These are phyloP conservation scores for Phialocephala subalpina DNA, from an alignment of 2,329 filamentous ascomycete genomes.

Conservation along the genomic window DNA sequence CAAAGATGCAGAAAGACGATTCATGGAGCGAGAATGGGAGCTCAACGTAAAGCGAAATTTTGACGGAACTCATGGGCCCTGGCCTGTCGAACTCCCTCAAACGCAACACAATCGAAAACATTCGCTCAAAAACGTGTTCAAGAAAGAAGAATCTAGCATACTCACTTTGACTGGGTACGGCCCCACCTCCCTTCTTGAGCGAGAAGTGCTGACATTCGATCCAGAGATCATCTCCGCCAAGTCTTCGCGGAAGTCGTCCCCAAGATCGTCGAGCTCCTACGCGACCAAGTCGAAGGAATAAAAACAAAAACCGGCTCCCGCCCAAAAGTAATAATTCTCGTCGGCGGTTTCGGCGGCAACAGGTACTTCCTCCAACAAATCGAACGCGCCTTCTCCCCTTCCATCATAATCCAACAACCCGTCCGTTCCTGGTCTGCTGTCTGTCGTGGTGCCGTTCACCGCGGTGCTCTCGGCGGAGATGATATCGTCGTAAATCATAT, in stretches of 20 bases:
- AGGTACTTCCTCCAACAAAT: conserved; percentile 47
- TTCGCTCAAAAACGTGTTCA: conserved; percentile 18
- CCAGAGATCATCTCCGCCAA: not conserved
- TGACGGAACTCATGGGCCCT: conserved; percentile 8
- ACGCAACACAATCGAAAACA: conserved; percentile 46
- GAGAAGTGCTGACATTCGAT: not conserved
- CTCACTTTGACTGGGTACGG: not conserved
- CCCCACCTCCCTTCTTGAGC: not conserved
- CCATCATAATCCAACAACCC: conserved; percentile 56
- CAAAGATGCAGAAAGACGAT: conserved; percentile 2
- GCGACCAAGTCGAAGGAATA: conserved; percentile 53
- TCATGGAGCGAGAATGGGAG: conserved; percentile 20
- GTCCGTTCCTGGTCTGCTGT: conserved; percentile 58
- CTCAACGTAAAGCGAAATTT: conserved; percentile 10
- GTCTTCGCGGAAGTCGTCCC: not conserved
- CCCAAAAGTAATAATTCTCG: conserved; percentile 23
- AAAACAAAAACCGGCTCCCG: conserved; percentile 46
- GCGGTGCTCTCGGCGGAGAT: not conserved
- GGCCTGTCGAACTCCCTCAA: conserved; percentile 37
- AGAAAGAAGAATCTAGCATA: not conserved
- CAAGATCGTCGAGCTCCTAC: conserved; percentile 47
- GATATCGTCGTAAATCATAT: not conserved
- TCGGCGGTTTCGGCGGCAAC: conserved; percentile 30
- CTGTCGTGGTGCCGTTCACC: conserved; percentile 55
- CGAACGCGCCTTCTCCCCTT: conserved; percentile 45